Evolutionary conservation across 1,139 yeast species (phyloP).

Genomic region (Yamadazyma siamensis): DNA sequence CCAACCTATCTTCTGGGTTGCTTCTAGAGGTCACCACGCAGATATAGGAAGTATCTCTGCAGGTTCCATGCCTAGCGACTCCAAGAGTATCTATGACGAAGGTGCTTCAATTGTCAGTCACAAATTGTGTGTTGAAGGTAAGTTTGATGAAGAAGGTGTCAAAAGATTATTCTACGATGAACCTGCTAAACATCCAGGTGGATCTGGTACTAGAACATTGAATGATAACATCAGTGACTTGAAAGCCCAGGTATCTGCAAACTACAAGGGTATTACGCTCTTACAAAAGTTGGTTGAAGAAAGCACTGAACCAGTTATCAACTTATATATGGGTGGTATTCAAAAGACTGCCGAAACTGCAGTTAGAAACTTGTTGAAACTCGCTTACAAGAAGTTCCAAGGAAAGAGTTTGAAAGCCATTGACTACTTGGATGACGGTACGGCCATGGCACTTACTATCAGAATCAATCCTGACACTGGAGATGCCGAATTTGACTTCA

Average conservation of each 20-base stretch:
- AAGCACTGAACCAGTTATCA: slow-evolving; percentile 31
- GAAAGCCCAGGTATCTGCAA: slow-evolving; percentile 45
- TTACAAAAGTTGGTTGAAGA: slow-evolving; percentile 29
- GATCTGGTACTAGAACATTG: slow-evolving; percentile 42
- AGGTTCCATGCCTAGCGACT: slow-evolving; percentile 47
- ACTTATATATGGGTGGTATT: slow-evolving; percentile 41
- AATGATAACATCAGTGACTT: slow-evolving; percentile 41
- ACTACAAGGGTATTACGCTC: slow-evolving; percentile 38
- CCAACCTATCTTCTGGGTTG: slow-evolving; percentile 42
- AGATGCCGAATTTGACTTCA: slow-evolving; percentile 39
- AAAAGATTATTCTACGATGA: slow-evolving; percentile 35
- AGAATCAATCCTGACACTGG: slow-evolving; percentile 33
- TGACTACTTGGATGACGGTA: slow-evolving; percentile 45
- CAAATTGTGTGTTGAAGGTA: slow-evolving; percentile 34
- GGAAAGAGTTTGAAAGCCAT: slow-evolving; percentile 32
- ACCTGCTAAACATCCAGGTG: slow-evolving; percentile 46
- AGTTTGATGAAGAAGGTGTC: slow-evolving; percentile 41
- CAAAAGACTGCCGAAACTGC: slow-evolving; percentile 43
- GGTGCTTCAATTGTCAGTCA: slow-evolving; percentile 44
- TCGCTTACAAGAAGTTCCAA: slow-evolving; percentile 34
- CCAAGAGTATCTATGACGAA: slow-evolving; percentile 42
- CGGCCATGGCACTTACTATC: slow-evolving; percentile 35
- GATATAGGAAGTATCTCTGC: slow-evolving; percentile 47
- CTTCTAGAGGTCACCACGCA: slow-evolving; percentile 48
- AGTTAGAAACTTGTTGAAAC: slow-evolving; percentile 34